Evolutionary conservation across 805 yeast species (phyloP).

Genomic region (Metschnikowia baotianmanensis): DNA sequence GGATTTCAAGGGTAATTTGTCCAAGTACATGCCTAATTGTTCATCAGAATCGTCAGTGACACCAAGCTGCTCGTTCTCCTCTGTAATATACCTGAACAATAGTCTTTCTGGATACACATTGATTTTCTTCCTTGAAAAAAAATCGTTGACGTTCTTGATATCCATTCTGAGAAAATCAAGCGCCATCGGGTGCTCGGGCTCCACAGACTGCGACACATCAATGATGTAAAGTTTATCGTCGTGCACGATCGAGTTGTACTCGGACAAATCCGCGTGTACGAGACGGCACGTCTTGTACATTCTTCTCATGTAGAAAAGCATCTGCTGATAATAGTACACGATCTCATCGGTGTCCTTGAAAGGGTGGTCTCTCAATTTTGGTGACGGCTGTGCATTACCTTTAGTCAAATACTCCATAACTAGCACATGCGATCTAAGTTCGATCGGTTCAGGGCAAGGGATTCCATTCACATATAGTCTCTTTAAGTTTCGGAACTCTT

Average conservation of each 20-base stretch:
- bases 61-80: slow-evolving; percentile 37
- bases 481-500: slow-evolving; percentile 90
- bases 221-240: slow-evolving; percentile 75
- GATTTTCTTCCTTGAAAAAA: slow-evolving; percentile 69
- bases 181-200: slow-evolving; percentile 97
- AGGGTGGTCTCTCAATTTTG: slow-evolving; percentile 81
- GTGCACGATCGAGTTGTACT: slow-evolving; percentile 89
- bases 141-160: slow-evolving; percentile 90
- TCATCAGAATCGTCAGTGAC: slow-evolving; percentile 40
- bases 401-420: slow-evolving; percentile 87
- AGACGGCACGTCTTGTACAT: slow-evolving; percentile 85
- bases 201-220: slow-evolving; percentile 97
- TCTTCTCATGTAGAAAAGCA: slow-evolving; percentile 81
- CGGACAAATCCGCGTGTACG: slow-evolving; percentile 96
- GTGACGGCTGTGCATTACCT: slow-evolving; percentile 88
- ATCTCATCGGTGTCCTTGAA: slow-evolving; percentile 67
- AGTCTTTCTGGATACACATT: slow-evolving; percentile 77
- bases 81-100: slow-evolving; percentile 75
- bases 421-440: slow-evolving; percentile 82
- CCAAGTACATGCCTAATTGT: slow-evolving; percentile 42
- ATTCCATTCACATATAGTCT: slow-evolving; percentile 75
- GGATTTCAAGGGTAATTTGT: slow-evolving; percentile 55
- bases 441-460: slow-evolving; percentile 92
- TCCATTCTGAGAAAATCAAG: slow-evolving; percentile 96
- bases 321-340: slow-evolving; percentile 66